phyloP scores from a whole-genome alignment of 208 protist genomes.

The Angomonas deanei region DNA sequence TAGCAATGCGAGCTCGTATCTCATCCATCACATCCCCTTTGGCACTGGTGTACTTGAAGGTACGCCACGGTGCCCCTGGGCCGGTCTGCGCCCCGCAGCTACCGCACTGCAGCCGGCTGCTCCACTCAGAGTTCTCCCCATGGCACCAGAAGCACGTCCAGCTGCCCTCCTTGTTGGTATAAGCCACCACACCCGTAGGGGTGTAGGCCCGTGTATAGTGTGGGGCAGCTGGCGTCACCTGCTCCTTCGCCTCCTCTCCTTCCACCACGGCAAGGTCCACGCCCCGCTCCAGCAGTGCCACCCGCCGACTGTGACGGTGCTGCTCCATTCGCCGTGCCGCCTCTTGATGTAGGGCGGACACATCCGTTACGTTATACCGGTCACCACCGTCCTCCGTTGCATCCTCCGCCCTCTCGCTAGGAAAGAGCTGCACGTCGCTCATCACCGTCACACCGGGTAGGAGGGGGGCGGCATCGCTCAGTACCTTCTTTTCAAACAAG shows the following conservation, averaged over 20 bases:
- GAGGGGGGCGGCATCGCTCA: background rate
- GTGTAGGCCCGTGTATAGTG: background rate
- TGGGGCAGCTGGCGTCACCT: background rate
- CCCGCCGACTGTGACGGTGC: constrained; percentile 50
- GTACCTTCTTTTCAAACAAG: constrained; percentile 1
- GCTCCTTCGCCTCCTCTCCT: background rate
- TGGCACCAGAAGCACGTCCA: constrained; percentile 87
- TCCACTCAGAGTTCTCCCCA: constrained; percentile 60
- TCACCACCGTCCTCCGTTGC: background rate
- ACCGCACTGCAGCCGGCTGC: constrained; percentile 54
- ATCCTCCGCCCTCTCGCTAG: too few species aligned
- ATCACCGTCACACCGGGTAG: background rate
- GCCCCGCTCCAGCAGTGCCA: constrained; percentile 58
- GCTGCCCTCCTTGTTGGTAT: constrained; percentile 15
- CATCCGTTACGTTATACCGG: constrained; percentile 18
- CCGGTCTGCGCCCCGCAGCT: constrained; percentile 80
- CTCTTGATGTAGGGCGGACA: constrained; percentile 68
- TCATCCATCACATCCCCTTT: constrained; percentile 56
- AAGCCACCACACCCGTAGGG: background rate
- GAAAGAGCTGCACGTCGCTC: constrained; percentile 15
- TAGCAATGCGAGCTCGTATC: constrained; percentile 61
- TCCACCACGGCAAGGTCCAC: constrained; percentile 4
- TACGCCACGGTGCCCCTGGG: constrained; percentile 62
- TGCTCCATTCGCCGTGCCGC: constrained; percentile 54
- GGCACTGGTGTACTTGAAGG: constrained; percentile 45